A percentile compares a stretch with the other conserved stretches of the same genome.
These are phyloP conservation scores for Chytridium lagenaria DNA, from an alignment of 371 early-diverging fungal species.

Conservation along the genomic window DNA sequence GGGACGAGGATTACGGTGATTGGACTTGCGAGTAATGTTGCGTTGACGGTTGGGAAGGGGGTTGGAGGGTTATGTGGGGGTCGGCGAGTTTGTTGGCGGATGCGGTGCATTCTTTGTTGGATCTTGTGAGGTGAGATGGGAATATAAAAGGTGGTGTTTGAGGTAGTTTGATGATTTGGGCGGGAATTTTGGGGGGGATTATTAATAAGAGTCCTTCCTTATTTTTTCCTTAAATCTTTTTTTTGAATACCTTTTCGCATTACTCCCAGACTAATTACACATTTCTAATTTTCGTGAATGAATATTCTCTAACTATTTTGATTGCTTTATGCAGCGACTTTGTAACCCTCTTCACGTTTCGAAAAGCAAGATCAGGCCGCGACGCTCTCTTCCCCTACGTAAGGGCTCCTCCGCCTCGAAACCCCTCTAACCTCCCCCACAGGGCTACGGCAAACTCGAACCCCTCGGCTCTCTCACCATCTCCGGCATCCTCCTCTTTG, in stretches of 20 bases:
- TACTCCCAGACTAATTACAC: too few relatives aligned
- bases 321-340: slow-evolving; percentile 43
- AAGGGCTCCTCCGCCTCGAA: not conserved
- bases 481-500: slow-evolving; percentile 37
- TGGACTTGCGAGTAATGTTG: slow-evolving; percentile 42
- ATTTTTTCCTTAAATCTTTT: too few relatives aligned
- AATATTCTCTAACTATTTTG: too few relatives aligned
- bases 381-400: slow-evolving; percentile 39
- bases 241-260: too few relatives aligned
- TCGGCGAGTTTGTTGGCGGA: slow-evolving; percentile 48
- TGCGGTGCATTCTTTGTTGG: slow-evolving; percentile 46
- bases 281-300: too few relatives aligned
- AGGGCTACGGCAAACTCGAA: slow-evolving; percentile 49
- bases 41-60: slow-evolving; percentile 42
- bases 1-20: slow-evolving; percentile 34
- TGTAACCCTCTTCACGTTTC: slow-evolving; percentile 44
- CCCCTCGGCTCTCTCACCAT: slow-evolving; percentile 45
- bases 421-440: not conserved
- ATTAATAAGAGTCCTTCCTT: too few relatives aligned
- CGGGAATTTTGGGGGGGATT: too few relatives aligned
- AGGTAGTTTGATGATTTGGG: too few relatives aligned
- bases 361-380: slow-evolving; percentile 30
- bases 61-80: slow-evolving; percentile 37
- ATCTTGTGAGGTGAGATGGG: slow-evolving; percentile 38
- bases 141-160: too few relatives aligned